phyloP scores from a whole-genome alignment of 768 basidiomycete species.

The Pilatotrama ljubarskyi region DNA sequence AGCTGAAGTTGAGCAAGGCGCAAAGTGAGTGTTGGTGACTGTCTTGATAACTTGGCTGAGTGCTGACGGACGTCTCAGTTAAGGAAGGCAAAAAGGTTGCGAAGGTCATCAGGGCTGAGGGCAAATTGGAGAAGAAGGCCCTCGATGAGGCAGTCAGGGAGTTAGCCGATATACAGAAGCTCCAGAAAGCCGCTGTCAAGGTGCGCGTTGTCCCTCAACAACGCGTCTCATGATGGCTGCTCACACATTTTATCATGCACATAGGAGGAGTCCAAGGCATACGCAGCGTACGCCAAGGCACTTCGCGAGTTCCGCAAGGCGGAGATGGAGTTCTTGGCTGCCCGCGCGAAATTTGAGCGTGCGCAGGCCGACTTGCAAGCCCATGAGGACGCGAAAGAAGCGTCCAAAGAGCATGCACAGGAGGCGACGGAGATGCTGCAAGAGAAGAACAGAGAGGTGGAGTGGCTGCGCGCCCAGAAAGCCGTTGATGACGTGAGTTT shows the following conservation, averaged over 20 bases:
- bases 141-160: conserved; percentile 62
- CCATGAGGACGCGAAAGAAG: conserved; percentile 41
- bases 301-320: conserved; percentile 61
- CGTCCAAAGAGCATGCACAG: conserved; percentile 50
- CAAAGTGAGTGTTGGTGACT: conserved; percentile 45
- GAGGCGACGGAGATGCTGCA: conserved; percentile 63
- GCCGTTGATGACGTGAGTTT: conserved; percentile 60
- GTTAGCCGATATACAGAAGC: conserved; percentile 62
- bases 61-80: conserved; percentile 35
- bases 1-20: conserved; percentile 47
- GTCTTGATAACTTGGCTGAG: not conserved
- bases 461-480: conserved; percentile 61
- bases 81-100: conserved; percentile 62
- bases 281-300: conserved; percentile 52
- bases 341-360: conserved; percentile 59
- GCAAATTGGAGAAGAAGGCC: conserved; percentile 63
- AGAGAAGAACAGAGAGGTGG: conserved; percentile 74
- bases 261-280: conserved; percentile 61
- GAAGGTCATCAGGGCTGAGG: conserved; percentile 71
- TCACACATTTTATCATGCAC: too few relatives aligned
- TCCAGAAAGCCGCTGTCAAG: conserved; percentile 69
- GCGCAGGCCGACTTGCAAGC: conserved; percentile 42
- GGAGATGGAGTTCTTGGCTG: conserved; percentile 59
- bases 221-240: too few relatives aligned
- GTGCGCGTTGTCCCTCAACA: conserved; percentile 40